Percentiles rank a stretch among this genome's conserved stretches.
These are phyloP conservation scores for Diaporthe ampelina DNA, from an alignment of 2,329 filamentous ascomycete genomes.

Conservation along the genomic window DNA sequence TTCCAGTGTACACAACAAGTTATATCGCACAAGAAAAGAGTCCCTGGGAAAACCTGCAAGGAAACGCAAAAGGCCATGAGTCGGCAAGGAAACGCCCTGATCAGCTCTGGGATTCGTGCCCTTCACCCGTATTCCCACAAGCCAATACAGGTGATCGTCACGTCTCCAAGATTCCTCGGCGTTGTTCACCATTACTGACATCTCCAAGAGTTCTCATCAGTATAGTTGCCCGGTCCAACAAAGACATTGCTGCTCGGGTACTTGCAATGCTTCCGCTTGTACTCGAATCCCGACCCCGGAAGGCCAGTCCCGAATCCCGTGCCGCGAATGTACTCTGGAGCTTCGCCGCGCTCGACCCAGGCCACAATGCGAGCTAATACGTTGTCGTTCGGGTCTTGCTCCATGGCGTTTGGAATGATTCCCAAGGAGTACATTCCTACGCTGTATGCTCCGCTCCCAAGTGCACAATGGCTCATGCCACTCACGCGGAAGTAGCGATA, in stretches of 20 bases:
- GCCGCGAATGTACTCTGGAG: slow-evolving; percentile 52
- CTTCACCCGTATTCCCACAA: not conserved
- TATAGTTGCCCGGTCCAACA: slow-evolving; percentile 37
- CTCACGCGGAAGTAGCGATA: slow-evolving; percentile 66
- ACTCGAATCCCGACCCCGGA: slow-evolving; percentile 17
- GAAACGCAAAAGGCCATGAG: too few relatives aligned
- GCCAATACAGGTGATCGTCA: not conserved
- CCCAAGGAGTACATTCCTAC: slow-evolving; percentile 43
- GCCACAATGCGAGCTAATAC: slow-evolving; percentile 59
- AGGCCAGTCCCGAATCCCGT: slow-evolving; percentile 8
- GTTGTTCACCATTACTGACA: not conserved
- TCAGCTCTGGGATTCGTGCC: too few relatives aligned
- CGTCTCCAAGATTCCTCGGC: not conserved
- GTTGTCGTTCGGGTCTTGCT: slow-evolving; percentile 55
- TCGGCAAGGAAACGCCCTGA: too few relatives aligned
- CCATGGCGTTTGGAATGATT: slow-evolving; percentile 38
- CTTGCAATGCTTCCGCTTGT: slow-evolving; percentile 40
- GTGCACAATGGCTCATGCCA: slow-evolving; percentile 64
- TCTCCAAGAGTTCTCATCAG: slow-evolving; percentile 29
- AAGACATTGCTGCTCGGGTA: slow-evolving; percentile 40
- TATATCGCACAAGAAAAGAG: too few relatives aligned
- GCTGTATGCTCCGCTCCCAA: slow-evolving; percentile 56
- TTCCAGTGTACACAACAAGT: too few relatives aligned
- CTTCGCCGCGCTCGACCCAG: slow-evolving; percentile 59
- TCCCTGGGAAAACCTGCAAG: too few relatives aligned